Conservation (phyloP, 768 basidiomycete species). For the Pisolithus microcarpus region DNA sequence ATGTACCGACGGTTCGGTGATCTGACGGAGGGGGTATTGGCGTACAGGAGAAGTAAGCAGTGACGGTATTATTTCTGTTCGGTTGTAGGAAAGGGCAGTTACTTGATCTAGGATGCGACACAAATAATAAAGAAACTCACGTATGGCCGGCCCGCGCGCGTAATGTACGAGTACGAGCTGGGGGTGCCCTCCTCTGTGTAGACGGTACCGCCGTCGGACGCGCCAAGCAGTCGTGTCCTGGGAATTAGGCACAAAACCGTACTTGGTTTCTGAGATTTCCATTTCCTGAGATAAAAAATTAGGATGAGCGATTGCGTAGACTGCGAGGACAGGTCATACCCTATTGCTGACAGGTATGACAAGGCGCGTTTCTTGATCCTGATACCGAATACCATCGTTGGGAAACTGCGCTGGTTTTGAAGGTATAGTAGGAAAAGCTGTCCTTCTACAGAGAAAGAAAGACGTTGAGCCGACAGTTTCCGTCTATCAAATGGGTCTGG, state of each 20-base stretch:
- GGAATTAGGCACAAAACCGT: slow-evolving; percentile 65
- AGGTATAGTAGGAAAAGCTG: slow-evolving; percentile 62
- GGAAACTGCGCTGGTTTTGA: slow-evolving; percentile 53
- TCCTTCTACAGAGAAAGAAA: slow-evolving; percentile 42
- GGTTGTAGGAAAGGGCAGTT: slow-evolving; percentile 2
- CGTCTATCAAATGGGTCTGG: background rate
- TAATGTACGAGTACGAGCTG: too few species aligned
- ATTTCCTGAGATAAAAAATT: slow-evolving; percentile 49
- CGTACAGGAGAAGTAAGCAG: slow-evolving; percentile 58
- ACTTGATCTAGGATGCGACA: background rate
- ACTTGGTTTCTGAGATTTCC: slow-evolving; percentile 67
- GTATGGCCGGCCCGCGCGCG: too few species aligned
- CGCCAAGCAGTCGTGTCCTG: slow-evolving; percentile 57
- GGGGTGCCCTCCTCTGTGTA: too few species aligned
- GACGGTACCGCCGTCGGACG: too few species aligned
- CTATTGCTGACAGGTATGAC: slow-evolving; percentile 41
- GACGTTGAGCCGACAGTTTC: background rate
- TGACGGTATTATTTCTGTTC: slow-evolving; percentile 51
- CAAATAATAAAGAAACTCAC: slow-evolving; percentile 37
- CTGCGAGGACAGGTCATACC: slow-evolving; percentile 35
- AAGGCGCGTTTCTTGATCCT: slow-evolving; percentile 63
- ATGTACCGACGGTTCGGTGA: slow-evolving; percentile 62
- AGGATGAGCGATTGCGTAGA: background rate
- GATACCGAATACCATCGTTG: slow-evolving; percentile 69
- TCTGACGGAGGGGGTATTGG: too few species aligned